phyloP scores from a whole-genome alignment of 257 asterid genomes.

The Verbena officinalis region DNA sequence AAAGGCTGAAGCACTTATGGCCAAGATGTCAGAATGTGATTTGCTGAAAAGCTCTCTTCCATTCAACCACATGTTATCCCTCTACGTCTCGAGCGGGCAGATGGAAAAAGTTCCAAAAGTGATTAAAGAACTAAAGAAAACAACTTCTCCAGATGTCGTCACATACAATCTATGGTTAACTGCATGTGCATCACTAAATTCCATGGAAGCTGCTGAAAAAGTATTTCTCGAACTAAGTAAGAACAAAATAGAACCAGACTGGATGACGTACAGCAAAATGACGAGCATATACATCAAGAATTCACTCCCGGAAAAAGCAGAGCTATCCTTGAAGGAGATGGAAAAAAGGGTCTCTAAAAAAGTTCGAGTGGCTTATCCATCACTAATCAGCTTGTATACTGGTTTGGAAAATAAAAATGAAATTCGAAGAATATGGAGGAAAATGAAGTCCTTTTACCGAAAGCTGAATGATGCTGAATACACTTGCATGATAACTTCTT shows the following conservation, averaged over 20 bases:
- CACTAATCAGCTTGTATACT: conserved; percentile 79
- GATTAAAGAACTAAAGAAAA: conserved; percentile 66
- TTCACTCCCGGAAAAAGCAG: conserved; percentile 73
- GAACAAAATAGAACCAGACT: conserved; percentile 75
- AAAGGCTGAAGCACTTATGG: conserved; percentile 83
- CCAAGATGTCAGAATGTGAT: conserved; percentile 78
- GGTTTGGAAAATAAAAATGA: conserved; percentile 56
- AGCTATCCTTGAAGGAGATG: conserved; percentile 70
- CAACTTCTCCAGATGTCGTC: conserved; percentile 76
- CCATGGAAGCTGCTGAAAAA: conserved; percentile 68
- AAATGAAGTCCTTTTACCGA: conserved; percentile 62
- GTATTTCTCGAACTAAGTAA: conserved; percentile 60
- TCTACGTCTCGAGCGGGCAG: conserved; percentile 67
- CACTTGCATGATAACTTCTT: conserved; percentile 70
- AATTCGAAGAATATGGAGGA: conserved; percentile 72
- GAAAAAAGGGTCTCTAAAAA: conserved; percentile 68
- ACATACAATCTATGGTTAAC: conserved; percentile 82
- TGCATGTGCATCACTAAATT: conserved; percentile 66
- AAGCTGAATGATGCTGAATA: conserved; percentile 80
- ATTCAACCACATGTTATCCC: conserved; percentile 83
- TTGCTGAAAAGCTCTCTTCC: conserved; percentile 76
- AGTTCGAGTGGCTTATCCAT: conserved; percentile 65
- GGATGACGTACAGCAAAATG: conserved; percentile 94
- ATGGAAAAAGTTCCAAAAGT: conserved; percentile 62
- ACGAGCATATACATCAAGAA: conserved; percentile 74